Base-by-base conservation (phyloP, 2,329 filamentous ascomycete species). In the Phyllosticta paracitricarpa region DNA sequence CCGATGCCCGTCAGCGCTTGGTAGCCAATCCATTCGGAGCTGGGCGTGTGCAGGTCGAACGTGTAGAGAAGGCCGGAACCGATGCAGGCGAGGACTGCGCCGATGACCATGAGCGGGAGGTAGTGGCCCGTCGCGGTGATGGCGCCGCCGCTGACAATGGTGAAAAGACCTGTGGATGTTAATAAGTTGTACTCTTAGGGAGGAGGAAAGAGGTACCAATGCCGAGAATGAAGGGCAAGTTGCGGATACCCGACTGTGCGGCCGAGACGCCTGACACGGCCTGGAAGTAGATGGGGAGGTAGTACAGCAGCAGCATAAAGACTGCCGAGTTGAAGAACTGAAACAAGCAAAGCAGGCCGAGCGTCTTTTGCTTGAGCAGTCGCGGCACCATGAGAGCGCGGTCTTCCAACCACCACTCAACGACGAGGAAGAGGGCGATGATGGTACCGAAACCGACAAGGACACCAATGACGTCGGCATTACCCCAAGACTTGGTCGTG, bases 201-300 rank as follows among this genome's bases (percentile, higher is more conserved):
- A 1, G 66, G 64, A 12, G 59, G 65, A 17, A 62, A 63, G n/a
- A 59, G 63, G 54, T 57, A 63, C 54, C 52, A 33, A 64, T 62
- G 10, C 57, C 68, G 3, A 81, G 61, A 3, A 80, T 71, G 14
- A 78, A 64, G 17, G 77, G 73, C 10, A 80, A 65, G 57, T 76
- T 78, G 35, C 71, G 67, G 12, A 81, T 68, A 4, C 78, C 78
- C 2, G 71, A 75, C 25, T 66, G 58, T 12, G 70, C 67, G 0
- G 78, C 69, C 8, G 64, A 70, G 12, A 69, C 67, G 55, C 69
- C 68, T 22, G 68, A 64, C 8, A 79, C 70, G 1, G 70, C 69
- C 66, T 81, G 78, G 68, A 81, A 81, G 65, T 79, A 81, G 35
- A 81, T 76, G 8, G 78, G 78, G 0, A 80, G 68, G 64, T 77